Evolutionary conservation across 1,284 basidiomycete species (phyloP).

Genomic region (Mycosarcoma maydis): DNA sequence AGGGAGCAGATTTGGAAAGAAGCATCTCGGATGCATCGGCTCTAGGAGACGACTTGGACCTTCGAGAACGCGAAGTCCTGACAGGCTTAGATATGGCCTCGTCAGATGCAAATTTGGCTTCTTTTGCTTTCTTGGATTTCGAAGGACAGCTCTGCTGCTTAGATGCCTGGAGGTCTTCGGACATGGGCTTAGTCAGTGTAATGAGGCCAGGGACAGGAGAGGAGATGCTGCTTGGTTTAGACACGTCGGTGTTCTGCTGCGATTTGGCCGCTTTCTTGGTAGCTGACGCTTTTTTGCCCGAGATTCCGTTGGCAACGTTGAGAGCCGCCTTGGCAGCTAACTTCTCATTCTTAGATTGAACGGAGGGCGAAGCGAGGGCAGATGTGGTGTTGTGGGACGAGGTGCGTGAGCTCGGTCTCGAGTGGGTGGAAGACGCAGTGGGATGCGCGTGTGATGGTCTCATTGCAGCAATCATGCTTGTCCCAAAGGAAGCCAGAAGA

Average conservation of each 20-base stretch:
- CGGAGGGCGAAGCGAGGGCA: slow-evolving; percentile 36
- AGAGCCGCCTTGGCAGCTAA: slow-evolving; percentile 24
- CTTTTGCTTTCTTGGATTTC: slow-evolving; percentile 40
- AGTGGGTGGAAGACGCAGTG: slow-evolving; percentile 40
- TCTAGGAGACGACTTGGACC: slow-evolving; percentile 31
- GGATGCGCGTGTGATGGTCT: slow-evolving; percentile 44
- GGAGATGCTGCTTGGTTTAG: slow-evolving; percentile 9
- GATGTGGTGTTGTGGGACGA: slow-evolving; percentile 29
- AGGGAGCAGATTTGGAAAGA: slow-evolving; percentile 46
- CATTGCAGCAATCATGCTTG: slow-evolving; percentile 59
- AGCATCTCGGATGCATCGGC: slow-evolving; percentile 36
- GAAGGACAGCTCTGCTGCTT: slow-evolving; percentile 17
- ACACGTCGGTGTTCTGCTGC: slow-evolving; percentile 12
- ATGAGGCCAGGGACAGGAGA: slow-evolving; percentile 43
- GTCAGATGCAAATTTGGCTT: slow-evolving; percentile 29
- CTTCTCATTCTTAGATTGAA: slow-evolving; percentile 32
- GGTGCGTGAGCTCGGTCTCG: slow-evolving; percentile 46
- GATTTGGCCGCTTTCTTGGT: slow-evolving; percentile 32
- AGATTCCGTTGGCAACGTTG: slow-evolving; percentile 26
- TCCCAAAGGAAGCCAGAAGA: background rate
- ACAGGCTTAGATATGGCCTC: slow-evolving; percentile 31
- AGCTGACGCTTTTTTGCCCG: slow-evolving; percentile 43
- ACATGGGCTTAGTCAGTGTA: slow-evolving; percentile 48
- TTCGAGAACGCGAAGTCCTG: slow-evolving; percentile 33
- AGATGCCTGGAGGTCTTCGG: slow-evolving; percentile 33